Base-by-base conservation (phyloP, 306 rosid species). In the Trifolium pratense region DNA sequence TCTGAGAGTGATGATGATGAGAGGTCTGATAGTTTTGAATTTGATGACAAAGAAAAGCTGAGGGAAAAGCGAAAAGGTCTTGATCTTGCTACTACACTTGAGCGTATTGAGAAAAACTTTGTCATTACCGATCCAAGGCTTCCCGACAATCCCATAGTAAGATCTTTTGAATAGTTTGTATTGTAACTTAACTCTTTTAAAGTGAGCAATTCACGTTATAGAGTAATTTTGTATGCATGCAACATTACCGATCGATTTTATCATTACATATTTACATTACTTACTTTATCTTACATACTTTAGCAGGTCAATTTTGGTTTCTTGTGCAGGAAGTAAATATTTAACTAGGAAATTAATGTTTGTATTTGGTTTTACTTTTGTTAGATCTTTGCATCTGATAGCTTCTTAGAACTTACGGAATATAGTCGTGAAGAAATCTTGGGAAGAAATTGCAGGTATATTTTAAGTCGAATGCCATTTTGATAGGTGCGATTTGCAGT, bases 81-180 rank as follows among this genome's bases (percentile, higher is more conserved):
- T 74, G 99, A 94, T 86, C 91, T 94, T 71, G 99, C 99, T 21
- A 94, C 99, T 15, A 94, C 99, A 10, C 96, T 94, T 6, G 99
- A 94, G 75, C 97, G 99, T 73, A 94, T 94, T 9, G 99, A 94
- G 90, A 94, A 94, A 73, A 94, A 94, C 80, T 94, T 94, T 66
- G 99, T 94, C 84, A 89, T 94, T 66, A 89, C 99, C n/a, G 99
- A 94, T 86, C 99, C 99, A 29, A 86, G 99, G 82, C 87, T 94
- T 70, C 99, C 99, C 59, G 97, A 94, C 74, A 94, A 94, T 86
- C 99, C 99, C 76, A 91, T 94, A 20, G 99, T 94, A 86, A 91
- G 89, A 66, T 78, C 73, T 48, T 43, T 46, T 9, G 13, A 18
- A 80, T 40, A 10, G 6, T 52, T 68, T 58, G 21, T 14, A 29